These are phyloP conservation scores for Entomortierella parvispora DNA, from an alignment of 192 early-diverging fungal genomes.

Conservation along the genomic window DNA sequence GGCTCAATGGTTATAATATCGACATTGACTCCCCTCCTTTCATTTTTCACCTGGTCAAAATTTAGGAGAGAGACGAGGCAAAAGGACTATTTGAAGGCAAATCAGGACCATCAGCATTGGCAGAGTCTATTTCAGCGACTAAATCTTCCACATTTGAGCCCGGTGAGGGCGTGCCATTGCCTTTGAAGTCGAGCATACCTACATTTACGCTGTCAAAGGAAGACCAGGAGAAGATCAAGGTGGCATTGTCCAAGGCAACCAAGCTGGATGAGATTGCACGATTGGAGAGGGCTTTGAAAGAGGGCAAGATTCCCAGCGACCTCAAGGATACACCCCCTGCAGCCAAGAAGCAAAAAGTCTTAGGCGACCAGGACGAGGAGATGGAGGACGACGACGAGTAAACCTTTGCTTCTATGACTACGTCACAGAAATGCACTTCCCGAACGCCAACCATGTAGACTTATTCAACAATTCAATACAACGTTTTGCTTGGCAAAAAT, in stretches of 20 bases:
- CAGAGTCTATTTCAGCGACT: constrained; percentile 70
- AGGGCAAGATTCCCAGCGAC: constrained; percentile 61
- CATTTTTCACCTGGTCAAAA: background rate
- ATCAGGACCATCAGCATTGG: constrained; percentile 73
- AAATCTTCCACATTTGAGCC: constrained; percentile 88
- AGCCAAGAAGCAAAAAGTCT: constrained; percentile 26
- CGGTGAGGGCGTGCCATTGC: constrained; percentile 71
- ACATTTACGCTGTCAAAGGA: constrained; percentile 69
- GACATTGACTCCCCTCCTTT: background rate
- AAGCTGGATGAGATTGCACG: constrained; percentile 80
- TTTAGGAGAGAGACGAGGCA: constrained; percentile 86
- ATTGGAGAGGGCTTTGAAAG: constrained; percentile 74
- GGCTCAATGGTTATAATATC: background rate
- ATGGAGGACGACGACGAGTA: constrained; percentile 26
- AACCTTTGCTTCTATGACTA: background rate
- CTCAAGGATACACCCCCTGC: constrained; percentile 21
- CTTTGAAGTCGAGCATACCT: constrained; percentile 65
- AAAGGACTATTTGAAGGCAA: constrained; percentile 76
- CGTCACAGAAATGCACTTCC: constrained; percentile 12
- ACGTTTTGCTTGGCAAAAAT: too few species aligned
- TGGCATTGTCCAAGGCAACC: constrained; percentile 78
- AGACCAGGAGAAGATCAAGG: constrained; percentile 75
- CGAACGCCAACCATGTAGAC: too few species aligned
- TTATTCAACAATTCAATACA: too few species aligned
- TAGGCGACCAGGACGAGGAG: constrained; percentile 4